Percentiles rank a stretch among this genome's conserved stretches.
Evolutionary conservation across 345 rosid genomes (phyloP).

Genomic region (Stellera chamaejasme): DNA sequence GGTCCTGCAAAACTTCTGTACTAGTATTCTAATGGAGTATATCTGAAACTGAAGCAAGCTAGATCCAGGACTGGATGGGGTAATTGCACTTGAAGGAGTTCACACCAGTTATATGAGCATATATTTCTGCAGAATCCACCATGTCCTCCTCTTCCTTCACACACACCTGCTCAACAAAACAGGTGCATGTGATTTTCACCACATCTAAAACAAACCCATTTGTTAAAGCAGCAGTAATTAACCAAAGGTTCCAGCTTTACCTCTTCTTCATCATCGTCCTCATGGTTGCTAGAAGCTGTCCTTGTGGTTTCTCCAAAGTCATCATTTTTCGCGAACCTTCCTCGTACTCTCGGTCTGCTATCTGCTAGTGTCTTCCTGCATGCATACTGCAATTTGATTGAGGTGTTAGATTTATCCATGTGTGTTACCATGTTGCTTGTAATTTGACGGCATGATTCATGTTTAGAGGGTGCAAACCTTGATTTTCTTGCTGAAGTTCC

Average conservation of each 20-base stretch:
- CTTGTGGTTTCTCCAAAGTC: slow-evolving; percentile 53
- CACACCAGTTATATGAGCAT: slow-evolving; percentile 77
- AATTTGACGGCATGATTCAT: not conserved
- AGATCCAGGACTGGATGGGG: slow-evolving; percentile 84
- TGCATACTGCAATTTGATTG: slow-evolving; percentile 50
- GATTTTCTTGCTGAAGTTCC: slow-evolving; percentile 96
- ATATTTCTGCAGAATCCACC: slow-evolving; percentile 71
- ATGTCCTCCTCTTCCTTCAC: slow-evolving; percentile 68
- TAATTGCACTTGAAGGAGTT: slow-evolving; percentile 87
- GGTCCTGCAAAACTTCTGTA: slow-evolving; percentile 27
- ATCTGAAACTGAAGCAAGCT: slow-evolving; percentile 11
- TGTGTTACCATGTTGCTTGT: not conserved
- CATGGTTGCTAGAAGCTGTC: slow-evolving; percentile 45
- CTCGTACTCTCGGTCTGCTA: slow-evolving; percentile 87
- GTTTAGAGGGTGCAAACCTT: slow-evolving; percentile 37
- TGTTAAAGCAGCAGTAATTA: too few relatives aligned
- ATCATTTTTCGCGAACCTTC: slow-evolving; percentile 92
- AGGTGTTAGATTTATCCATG: too few relatives aligned
- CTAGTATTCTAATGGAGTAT: slow-evolving; percentile 7
- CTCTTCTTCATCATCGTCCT: slow-evolving; percentile 66
- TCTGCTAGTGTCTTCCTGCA: slow-evolving; percentile 93
- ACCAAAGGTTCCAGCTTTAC: slow-evolving; percentile 24
- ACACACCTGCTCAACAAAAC: slow-evolving; percentile 32
- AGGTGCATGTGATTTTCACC: not conserved
- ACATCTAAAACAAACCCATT: not conserved